These are phyloP conservation scores for Chlorokybus atmophyticus DNA, from an alignment of 139 green algal genomes.

Conservation along the genomic window DNA sequence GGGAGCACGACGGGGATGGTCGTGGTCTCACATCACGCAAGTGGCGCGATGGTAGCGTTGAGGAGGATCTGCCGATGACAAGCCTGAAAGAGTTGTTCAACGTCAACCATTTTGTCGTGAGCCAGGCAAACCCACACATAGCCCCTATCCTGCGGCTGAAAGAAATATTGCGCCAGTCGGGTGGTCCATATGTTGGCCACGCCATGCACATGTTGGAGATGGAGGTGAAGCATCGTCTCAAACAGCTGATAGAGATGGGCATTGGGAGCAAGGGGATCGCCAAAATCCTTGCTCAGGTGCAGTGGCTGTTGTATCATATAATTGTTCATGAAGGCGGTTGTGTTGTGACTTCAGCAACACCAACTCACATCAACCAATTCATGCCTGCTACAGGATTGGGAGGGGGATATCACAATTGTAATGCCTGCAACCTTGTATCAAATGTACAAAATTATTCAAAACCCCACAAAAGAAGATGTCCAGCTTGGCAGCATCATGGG, in stretches of 20 bases:
- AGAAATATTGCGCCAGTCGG: conserved; percentile 11
- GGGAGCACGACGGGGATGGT: background rate
- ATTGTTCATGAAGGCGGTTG: too few species aligned
- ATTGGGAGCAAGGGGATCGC: conserved; percentile 18
- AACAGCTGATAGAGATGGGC: conserved; percentile 29
- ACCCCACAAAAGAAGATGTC: conserved; percentile 20
- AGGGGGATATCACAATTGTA: conserved; percentile 43
- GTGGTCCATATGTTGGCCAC: conserved; percentile 8
- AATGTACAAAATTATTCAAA: conserved; percentile 24
- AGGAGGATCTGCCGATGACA: conserved; percentile 37
- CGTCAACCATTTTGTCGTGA: conserved; percentile 48
- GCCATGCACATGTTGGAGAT: conserved; percentile 25
- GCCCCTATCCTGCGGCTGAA: conserved; percentile 35
- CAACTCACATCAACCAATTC: too few species aligned
- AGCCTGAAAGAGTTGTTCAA: conserved; percentile 43
- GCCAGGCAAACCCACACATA: conserved; percentile 44
- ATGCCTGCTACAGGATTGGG: conserved; percentile 41
- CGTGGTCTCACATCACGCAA: too few species aligned
- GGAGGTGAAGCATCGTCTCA: conserved; percentile 38
- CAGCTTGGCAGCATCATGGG: conserved; percentile 25
- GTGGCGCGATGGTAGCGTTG: conserved; percentile 35
- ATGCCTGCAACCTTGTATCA: conserved; percentile 30
- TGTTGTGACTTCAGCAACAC: too few species aligned
- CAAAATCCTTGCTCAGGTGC: too few species aligned
- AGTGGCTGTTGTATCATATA: too few species aligned